phyloP scores from a whole-genome alignment of 2,329 filamentous ascomycete species.

The Sporothrix pallida region DNA sequence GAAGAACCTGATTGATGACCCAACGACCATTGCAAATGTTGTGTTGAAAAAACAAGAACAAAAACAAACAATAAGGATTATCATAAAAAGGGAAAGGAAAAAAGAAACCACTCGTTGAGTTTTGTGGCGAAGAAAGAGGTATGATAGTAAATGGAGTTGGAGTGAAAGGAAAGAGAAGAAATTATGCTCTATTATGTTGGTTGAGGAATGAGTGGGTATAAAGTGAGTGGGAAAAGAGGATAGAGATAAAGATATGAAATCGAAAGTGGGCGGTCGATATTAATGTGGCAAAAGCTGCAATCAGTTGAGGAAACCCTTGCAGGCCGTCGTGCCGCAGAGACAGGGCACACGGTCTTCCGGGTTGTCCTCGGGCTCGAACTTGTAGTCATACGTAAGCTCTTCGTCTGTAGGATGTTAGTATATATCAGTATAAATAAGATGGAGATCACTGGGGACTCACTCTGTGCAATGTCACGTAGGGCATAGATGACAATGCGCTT shows the following conservation, averaged over 20 bases:
- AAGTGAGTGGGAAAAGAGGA: neutral
- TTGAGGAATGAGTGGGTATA: neutral
- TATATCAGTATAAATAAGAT: slow-evolving; percentile 33
- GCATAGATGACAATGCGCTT: slow-evolving; percentile 99
- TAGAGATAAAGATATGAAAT: neutral
- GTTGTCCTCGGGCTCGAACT: slow-evolving; percentile 96
- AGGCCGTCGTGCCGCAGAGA: slow-evolving; percentile 92
- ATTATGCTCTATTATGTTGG: slow-evolving; percentile 1
- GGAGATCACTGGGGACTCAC: slow-evolving; percentile 61
- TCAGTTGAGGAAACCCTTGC: slow-evolving; percentile 99
- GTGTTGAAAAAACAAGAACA: slow-evolving; percentile 18
- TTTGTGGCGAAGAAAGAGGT: neutral
- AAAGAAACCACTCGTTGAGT: neutral
- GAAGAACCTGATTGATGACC: neutral
- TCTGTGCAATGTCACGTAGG: slow-evolving; percentile 89
- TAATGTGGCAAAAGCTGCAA: neutral
- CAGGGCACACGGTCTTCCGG: slow-evolving; percentile 95
- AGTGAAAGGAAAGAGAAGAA: neutral
- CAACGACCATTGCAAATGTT: slow-evolving; percentile 24
- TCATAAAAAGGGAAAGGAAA: neutral
- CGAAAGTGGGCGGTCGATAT: no score
- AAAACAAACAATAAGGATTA: neutral
- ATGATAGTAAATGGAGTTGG: neutral
- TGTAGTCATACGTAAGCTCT: slow-evolving; percentile 99
- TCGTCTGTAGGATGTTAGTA: slow-evolving; percentile 68